A percentile compares a stretch with the other conserved stretches of the same genome.
These are phyloP conservation scores for Pharus latifolius DNA, from an alignment of 176 grass and related monocot species.

Conservation along the genomic window DNA sequence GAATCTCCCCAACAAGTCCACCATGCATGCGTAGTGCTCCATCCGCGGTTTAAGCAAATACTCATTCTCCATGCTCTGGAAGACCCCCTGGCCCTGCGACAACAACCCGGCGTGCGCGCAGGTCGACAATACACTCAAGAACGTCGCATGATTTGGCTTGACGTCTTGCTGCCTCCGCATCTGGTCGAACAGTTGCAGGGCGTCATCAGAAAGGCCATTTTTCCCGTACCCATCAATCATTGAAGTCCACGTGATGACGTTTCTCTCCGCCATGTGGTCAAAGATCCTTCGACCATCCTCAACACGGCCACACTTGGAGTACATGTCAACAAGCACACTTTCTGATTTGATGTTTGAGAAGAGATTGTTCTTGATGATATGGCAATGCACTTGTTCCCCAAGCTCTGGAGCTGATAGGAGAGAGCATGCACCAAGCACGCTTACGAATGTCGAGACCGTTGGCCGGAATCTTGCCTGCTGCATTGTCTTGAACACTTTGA, in stretches of 20 bases:
- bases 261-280: too few species aligned
- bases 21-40: constrained; percentile 96
- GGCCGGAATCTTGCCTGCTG: constrained; percentile 26
- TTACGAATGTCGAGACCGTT: constrained; percentile 59
- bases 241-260: constrained; percentile 79
- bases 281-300: constrained; percentile 45
- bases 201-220: constrained; percentile 53
- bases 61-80: constrained; percentile 71
- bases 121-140: constrained; percentile 60
- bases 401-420: constrained; percentile 45
- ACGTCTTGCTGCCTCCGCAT: constrained; percentile 21
- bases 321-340: constrained; percentile 78
- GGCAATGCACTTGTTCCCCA: constrained; percentile 70
- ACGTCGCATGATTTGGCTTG: constrained; percentile 62
- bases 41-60: constrained; percentile 50
- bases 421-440: constrained; percentile 72
- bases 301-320: constrained; percentile 71
- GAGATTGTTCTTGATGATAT: constrained; percentile 40
- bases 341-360: constrained; percentile 37
- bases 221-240: constrained; percentile 93
- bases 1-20: constrained; percentile 69
- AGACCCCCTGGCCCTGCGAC: constrained; percentile 41
- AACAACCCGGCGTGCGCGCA: constrained; percentile 71
- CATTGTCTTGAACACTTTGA: too few species aligned
- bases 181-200: constrained; percentile 47